Percentiles rank a stretch among this genome's conserved stretches.
Conservation (phyloP, 2,329 filamentous ascomycete genomes). For the Alternaria sp. region DNA sequence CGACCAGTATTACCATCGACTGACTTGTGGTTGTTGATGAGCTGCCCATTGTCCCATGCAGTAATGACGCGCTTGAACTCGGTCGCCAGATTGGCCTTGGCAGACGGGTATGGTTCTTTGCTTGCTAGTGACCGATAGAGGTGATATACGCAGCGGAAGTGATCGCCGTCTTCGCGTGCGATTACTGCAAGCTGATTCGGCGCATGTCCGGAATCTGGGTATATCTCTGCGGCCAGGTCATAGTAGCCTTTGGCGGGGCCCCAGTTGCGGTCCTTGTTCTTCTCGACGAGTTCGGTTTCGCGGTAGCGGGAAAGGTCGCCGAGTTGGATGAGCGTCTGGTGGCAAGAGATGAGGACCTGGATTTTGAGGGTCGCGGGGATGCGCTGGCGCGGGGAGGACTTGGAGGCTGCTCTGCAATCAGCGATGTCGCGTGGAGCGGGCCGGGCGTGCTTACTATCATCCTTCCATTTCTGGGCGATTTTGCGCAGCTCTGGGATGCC, state of each 20-base stretch:
- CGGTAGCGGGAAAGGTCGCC: constrained; percentile 92
- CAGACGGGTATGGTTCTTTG: constrained; percentile 76
- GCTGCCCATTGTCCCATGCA: constrained; percentile 65
- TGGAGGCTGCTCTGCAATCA: constrained; percentile 52
- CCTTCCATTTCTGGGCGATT: constrained; percentile 59
- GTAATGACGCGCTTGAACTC: constrained; percentile 75
- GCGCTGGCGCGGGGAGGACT: constrained; percentile 38
- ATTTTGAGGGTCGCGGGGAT: constrained; percentile 62
- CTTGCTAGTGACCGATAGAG: constrained; percentile 84
- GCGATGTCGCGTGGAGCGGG: constrained; percentile 25
- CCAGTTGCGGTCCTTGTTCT: constrained; percentile 76
- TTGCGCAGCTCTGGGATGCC: constrained; percentile 66
- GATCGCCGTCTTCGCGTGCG: constrained; percentile 76
- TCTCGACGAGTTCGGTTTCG: constrained; percentile 71
- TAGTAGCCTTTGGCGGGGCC: constrained; percentile 86
- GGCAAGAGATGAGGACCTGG: constrained; percentile 76
- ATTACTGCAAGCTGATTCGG: constrained; percentile 93
- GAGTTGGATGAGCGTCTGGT: constrained; percentile 82
- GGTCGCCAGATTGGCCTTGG: constrained; percentile 76
- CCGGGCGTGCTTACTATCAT: constrained; percentile 40
- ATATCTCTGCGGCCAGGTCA: constrained; percentile 77
- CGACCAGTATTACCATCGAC: constrained; percentile 63
- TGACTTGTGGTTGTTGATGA: constrained; percentile 55
- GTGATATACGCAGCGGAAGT: constrained; percentile 87
- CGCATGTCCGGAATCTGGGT: constrained; percentile 79